Evolutionary conservation across 1,284 basidiomycete genomes (phyloP), one percentile per base, ranked within the genome.

Genomic region (Sanghuangporus sanghuang): DNA sequence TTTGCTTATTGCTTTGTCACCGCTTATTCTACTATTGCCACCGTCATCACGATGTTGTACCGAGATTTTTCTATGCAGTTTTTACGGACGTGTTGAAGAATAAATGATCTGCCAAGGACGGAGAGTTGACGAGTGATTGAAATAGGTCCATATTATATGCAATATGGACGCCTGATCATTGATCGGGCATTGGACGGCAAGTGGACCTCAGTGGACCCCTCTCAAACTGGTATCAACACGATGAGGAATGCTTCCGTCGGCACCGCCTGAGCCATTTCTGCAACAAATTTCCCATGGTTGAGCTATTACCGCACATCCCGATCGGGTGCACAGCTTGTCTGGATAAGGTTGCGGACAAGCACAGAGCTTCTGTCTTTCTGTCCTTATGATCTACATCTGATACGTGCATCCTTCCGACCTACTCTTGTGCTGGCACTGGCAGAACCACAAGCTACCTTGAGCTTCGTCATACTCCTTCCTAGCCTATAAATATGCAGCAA

Each of bases 1-100:
- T 48, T 50, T 40, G 48, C 32, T 52, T 53, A 21, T 61, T 61
- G 59, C 49, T 23, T 53, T 54, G 23, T 23, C 50, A 38, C 58
- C 48, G 44, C 21, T 50, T 49, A 57, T 52, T 7, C 27, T n/a
- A 5, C 27, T 11, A 23, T 46, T 46, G 49, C 7, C 18, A 32
- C 27, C 27, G 27, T 32, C 27, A 52, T 27, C 14, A 52, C 23
- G 21, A 54, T 54, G 35, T 54, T 54, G 32, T 54, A 38, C 32
- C 53, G 16, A 54, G 35, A 38, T 35, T 54, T 46, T 11, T 11
- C 44, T 7, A 46, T 11, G 16, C 27, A 32, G 12, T n/a, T 46
- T 46, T 46, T n/a, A 46, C 44, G 9, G 16, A n/a, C 18, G 35
- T 36, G 39, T 8, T 11, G 21, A 36, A 2, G 32, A 14, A 12